Evolutionary conservation across 352 stramenopile species (phyloP), one percentile per base, ranked within the genome.

Genomic region (Paralagenidium karlingii): DNA sequence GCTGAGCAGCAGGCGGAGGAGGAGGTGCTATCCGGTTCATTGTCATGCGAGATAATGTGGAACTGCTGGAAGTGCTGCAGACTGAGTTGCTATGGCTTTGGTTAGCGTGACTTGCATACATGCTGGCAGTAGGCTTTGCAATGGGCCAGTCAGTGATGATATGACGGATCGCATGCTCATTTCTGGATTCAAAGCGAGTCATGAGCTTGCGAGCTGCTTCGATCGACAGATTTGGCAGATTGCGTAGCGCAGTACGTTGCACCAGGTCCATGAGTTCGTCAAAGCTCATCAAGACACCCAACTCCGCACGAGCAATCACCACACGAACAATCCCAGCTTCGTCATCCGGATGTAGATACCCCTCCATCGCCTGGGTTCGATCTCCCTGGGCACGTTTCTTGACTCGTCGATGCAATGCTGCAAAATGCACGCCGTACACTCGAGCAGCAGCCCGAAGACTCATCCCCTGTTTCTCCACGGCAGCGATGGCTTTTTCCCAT

Each of bases 271-370:
- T 68, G 22, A 82, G 39, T 43, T 82, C 68, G 3, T 69, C 63
- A 37, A 76, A 80, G n/a, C 58, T 71, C 68, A 82, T 80, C 21
- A 76, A 36, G 20, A 82, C 65, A 16, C 68, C 68, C 26, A 82
- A 24, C 33, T 82, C 63, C 3, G 65, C 65, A 20, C 58, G 64
- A 34, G 65, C 65, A 10, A 70, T 49, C 0, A 82, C 55, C 7
- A 82, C 63, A 13, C 63, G 61, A 43, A 78, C 56, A 34, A 82
- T 68, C 0, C 65, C 65, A 10, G 57, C 50, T 39, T 79, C 65
- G 43, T 82, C 68, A 31, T 67, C 66, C 2, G 53, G 47, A 22
- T 69, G 55, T 40, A 78, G 69, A 24, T 78, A 78, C 9, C 47
- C 46, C 15, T 57, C 43, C 24, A 55, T 27, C 6, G 16, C 41